Evolutionary conservation across 148 eudicot species (phyloP).

Genomic region (Arctostaphylos glauca): DNA sequence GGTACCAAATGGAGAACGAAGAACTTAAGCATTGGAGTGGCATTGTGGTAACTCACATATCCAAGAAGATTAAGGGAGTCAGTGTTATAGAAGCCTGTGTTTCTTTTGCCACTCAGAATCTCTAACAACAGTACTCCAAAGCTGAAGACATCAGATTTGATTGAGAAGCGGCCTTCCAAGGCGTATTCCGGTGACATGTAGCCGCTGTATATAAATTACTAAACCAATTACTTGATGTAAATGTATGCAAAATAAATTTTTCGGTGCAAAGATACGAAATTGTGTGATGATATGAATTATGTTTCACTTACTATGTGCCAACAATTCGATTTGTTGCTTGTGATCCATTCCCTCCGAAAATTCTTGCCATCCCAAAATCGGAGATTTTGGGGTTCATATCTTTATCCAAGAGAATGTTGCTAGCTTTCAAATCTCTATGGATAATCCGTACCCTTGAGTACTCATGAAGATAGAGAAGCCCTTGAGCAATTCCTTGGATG

Average conservation of each 20-base stretch:
- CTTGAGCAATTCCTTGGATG: constrained; percentile 8
- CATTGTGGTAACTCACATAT: neutral
- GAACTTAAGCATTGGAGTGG: neutral
- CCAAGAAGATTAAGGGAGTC: constrained; percentile 2
- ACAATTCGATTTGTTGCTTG: constrained; percentile 1
- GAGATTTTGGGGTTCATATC: constrained; percentile 28
- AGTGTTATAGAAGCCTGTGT: neutral
- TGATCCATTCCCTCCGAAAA: neutral
- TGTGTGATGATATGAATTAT: neutral
- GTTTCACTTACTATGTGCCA: constrained; percentile 21
- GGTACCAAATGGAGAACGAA: neutral
- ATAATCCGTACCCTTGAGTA: constrained; percentile 36
- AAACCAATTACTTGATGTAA: neutral
- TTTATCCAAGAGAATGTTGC: constrained; percentile 32
- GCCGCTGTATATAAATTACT: neutral
- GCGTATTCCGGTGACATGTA: constrained; percentile 6
- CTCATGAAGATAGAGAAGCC: constrained; percentile 30
- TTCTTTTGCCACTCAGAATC: neutral
- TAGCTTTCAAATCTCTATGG: constrained; percentile 36
- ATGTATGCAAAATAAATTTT: neutral
- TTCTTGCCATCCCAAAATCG: constrained; percentile 25
- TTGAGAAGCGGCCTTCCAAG: neutral
- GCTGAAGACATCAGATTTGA: constrained; percentile 13
- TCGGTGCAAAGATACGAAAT: neutral
- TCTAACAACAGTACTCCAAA: neutral